phyloP scores from a whole-genome alignment of 1,284 basidiomycete species.

The Abortiporus biennis region DNA sequence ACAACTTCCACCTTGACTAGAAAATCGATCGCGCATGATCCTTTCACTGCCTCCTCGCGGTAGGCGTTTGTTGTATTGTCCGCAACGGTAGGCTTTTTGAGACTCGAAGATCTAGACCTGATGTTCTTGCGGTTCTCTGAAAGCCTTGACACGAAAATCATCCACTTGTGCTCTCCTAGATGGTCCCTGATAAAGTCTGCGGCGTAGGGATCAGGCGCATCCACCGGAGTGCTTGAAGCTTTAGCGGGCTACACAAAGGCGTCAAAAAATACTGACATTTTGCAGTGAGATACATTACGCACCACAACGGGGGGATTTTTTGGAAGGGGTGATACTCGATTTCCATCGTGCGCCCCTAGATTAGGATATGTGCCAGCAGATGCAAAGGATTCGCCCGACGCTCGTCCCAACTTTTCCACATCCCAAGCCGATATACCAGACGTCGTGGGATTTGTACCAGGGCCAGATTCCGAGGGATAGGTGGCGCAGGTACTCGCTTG shows the following conservation, averaged over 20 bases:
- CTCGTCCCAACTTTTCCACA: too few species aligned
- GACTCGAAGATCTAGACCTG: conserved; percentile 10
- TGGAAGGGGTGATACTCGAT: too few species aligned
- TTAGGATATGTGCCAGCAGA: too few species aligned
- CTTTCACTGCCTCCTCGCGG: conserved; percentile 22
- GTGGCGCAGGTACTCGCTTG: too few species aligned
- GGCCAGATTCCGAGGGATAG: too few species aligned
- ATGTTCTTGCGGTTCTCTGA: conserved; percentile 36
- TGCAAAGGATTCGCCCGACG: too few species aligned
- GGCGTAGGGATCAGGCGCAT: conserved; percentile 33
- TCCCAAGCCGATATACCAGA: too few species aligned
- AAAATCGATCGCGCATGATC: conserved; percentile 43
- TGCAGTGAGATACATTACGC: too few species aligned
- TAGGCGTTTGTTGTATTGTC: conserved; percentile 20
- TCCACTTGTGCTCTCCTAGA: conserved; percentile 38
- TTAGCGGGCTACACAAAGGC: not conserved
- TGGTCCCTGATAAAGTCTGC: conserved; percentile 37
- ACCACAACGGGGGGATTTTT: too few species aligned
- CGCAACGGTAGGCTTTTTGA: conserved; percentile 20
- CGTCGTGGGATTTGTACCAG: too few species aligned
- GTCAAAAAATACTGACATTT: too few species aligned
- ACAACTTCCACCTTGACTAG: conserved; percentile 47
- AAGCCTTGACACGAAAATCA: conserved; percentile 39
- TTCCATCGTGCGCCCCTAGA: too few species aligned
- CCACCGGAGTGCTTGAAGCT: not conserved